These are phyloP conservation scores for Ceratocystiopsis minuta DNA, from an alignment of 2,329 filamentous ascomycete genomes.

Conservation along the genomic window DNA sequence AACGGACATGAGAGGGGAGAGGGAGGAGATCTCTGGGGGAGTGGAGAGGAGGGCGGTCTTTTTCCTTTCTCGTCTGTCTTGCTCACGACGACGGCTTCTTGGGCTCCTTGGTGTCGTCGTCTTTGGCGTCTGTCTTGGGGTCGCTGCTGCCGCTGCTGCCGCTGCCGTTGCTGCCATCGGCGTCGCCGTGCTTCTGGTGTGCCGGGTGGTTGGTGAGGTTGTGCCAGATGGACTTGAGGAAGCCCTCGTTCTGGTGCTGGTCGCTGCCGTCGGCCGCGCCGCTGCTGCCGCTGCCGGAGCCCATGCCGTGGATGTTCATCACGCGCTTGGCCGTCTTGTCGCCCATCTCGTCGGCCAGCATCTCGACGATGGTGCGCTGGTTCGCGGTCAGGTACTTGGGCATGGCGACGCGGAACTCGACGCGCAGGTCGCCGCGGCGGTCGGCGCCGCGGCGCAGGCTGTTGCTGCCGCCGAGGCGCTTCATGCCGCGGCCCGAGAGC, in stretches of 20 bases:
- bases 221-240: constrained; percentile 87
- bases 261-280: background rate
- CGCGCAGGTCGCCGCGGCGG: constrained; percentile 62
- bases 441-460: constrained; percentile 35
- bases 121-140: background rate
- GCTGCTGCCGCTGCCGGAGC: background rate
- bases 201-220: constrained; percentile 62
- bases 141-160: background rate
- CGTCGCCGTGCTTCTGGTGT: constrained; percentile 23
- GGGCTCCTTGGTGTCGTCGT: background rate
- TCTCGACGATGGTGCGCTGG: constrained; percentile 82
- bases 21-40: too few relatives aligned
- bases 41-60: constrained; percentile 11
- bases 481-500: constrained; percentile 84
- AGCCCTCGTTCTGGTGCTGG: constrained; percentile 69
- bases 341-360: constrained; percentile 89
- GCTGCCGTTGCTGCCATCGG: background rate
- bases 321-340: constrained; percentile 83
- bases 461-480: constrained; percentile 42
- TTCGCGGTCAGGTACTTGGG: constrained; percentile 85
- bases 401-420: constrained; percentile 91
- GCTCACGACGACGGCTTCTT: constrained; percentile 1
- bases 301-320: constrained; percentile 55
- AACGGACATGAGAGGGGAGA: too few relatives aligned
- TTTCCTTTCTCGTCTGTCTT: constrained; percentile 10